Conservation (phyloP, 2,329 filamentous ascomycete species). For the Incumbomyces delicatus region DNA sequence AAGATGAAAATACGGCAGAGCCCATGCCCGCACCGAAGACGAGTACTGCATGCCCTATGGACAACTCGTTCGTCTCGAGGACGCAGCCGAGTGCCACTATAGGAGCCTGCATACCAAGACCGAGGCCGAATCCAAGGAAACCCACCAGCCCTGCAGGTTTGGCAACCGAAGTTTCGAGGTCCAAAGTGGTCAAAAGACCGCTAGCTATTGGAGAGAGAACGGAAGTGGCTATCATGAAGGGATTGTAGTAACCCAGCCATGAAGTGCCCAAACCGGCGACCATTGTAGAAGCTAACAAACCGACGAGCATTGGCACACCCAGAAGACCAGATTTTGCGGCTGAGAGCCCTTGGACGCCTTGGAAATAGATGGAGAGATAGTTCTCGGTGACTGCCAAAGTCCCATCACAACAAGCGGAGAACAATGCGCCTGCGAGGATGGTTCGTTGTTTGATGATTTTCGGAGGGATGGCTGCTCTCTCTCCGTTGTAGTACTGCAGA, state of each 20-base stretch:
- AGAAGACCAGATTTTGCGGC: constrained; percentile 9
- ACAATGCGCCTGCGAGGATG: constrained; percentile 6
- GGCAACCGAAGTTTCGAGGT: constrained; percentile 17
- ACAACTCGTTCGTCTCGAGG: constrained; percentile 18
- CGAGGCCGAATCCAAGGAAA: constrained; percentile 23
- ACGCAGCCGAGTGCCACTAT: constrained; percentile 17
- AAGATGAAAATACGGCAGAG: constrained; percentile 12
- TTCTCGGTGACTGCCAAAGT: constrained; percentile 1
- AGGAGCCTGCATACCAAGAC: constrained; percentile 18
- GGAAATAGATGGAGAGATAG: constrained; percentile 17
- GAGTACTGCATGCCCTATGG: constrained; percentile 13
- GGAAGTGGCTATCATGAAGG: constrained; percentile 24
- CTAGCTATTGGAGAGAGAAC: constrained; percentile 19
- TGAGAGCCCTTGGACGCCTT: constrained; percentile 12
- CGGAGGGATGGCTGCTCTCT: constrained; percentile 22
- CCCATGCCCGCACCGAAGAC: constrained; percentile 10
- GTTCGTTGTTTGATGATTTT: constrained; percentile 12
- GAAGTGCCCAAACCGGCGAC: constrained; percentile 3
- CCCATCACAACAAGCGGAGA: constrained; percentile 5
- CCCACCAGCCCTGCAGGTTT: constrained; percentile 12
- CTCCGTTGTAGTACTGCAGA: constrained; percentile 9
- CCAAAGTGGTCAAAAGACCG: constrained; percentile 18
- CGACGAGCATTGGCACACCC: constrained; percentile 10
- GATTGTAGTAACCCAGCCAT: constrained; percentile 13
- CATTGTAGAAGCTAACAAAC: constrained; percentile 6